Percentiles rank a stretch among this genome's conserved stretches.
These are phyloP conservation scores for Malus orientalis DNA, from an alignment of 306 rosid genomes.

Conservation along the genomic window DNA sequence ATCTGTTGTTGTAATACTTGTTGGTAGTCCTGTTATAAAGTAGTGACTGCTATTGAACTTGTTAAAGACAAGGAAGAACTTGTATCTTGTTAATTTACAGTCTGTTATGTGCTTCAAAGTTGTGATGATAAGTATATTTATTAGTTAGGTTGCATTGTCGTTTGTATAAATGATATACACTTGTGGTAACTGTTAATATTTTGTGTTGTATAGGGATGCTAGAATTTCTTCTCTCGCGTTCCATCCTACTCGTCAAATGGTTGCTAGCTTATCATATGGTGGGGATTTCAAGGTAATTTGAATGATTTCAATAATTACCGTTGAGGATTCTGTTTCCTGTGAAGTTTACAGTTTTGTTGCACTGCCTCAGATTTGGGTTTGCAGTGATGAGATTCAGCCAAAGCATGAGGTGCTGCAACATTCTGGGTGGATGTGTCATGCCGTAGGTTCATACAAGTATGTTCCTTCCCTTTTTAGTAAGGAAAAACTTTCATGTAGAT, in stretches of 20 bases:
- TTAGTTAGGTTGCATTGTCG: neutral
- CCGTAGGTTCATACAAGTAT: conserved; percentile 94
- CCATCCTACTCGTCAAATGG: conserved; percentile 69
- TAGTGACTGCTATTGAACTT: neutral
- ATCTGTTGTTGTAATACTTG: neutral
- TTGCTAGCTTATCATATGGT: conserved; percentile 77
- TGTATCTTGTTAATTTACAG: neutral
- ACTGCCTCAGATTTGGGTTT: conserved; percentile 72
- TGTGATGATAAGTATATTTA: conserved; percentile 5
- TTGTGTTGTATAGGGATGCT: conserved; percentile 58
- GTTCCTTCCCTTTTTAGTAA: conserved; percentile 11
- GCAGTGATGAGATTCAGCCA: conserved; percentile 45
- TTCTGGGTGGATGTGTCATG: conserved; percentile 91
- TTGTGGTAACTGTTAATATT: conserved; percentile 1
- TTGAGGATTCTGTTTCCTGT: neutral
- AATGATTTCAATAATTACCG: neutral
- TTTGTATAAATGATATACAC: conserved; percentile 2
- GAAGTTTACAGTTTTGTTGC: conserved; percentile 11
- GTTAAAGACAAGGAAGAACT: neutral
- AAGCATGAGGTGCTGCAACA: conserved; percentile 31
- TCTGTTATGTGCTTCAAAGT: neutral
- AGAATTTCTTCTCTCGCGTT: conserved; percentile 66
- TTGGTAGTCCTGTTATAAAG: neutral
- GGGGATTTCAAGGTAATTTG: conserved; percentile 87
- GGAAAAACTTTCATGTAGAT: conserved; percentile 3